phyloP scores from a whole-genome alignment of 257 asterid species.

The Pogostemon cablin region DNA sequence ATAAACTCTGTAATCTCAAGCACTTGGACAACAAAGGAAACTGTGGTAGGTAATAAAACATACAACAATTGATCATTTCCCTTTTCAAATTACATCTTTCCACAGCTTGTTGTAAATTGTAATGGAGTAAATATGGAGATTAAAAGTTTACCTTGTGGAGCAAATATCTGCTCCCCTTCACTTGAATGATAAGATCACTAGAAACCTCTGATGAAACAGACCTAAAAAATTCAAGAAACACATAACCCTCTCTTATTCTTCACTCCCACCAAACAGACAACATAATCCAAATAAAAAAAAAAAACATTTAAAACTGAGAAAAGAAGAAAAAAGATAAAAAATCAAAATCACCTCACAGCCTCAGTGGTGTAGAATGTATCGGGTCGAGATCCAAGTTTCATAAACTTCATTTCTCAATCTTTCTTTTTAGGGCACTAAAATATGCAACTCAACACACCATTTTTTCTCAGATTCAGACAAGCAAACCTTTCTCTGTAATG shows the following conservation, averaged over 20 bases:
- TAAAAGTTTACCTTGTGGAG: constrained; percentile 73
- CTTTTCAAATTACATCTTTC: not conserved
- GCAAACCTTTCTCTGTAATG: not conserved
- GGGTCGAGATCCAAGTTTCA: constrained; percentile 87
- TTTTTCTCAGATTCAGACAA: constrained; percentile 41
- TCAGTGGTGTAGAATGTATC: constrained; percentile 79
- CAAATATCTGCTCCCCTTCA: constrained; percentile 70
- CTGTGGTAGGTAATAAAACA: constrained; percentile 38
- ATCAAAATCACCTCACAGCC: constrained; percentile 59
- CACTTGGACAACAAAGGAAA: constrained; percentile 92
- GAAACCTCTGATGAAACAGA: constrained; percentile 86
- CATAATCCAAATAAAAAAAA: too few species aligned
- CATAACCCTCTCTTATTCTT: not conserved
- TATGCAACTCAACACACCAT: constrained; percentile 39
- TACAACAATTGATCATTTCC: constrained; percentile 3
- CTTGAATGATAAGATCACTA: constrained; percentile 82
- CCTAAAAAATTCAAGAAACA: constrained; percentile 48
- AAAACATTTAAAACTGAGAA: not conserved
- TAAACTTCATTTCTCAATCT: constrained; percentile 70
- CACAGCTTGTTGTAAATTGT: not conserved
- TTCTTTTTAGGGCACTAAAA: constrained; percentile 18
- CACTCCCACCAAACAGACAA: not conserved
- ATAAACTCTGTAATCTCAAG: constrained; percentile 62
- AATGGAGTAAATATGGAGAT: not conserved
- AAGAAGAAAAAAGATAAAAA: not conserved